Evolutionary conservation across 73 alveolate species (phyloP), one percentile per base, ranked within the genome.

Genomic region (Paramecium bursaria): DNA sequence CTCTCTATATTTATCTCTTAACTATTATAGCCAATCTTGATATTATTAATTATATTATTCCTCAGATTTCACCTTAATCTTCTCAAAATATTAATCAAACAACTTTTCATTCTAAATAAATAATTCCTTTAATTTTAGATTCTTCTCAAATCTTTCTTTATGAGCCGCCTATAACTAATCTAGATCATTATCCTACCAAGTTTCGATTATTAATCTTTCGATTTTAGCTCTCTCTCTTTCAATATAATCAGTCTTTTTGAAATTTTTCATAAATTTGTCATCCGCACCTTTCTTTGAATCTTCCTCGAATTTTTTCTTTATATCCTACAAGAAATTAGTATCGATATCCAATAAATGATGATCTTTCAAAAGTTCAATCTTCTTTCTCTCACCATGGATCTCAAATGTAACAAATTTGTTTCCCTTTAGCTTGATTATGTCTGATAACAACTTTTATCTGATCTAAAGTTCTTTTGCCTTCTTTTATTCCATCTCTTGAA

Each of bases 211-310:
- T 21, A 19, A 21, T 7, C 50, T 17, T 67, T 67, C 82, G 44
- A 67, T 14, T 1, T 25, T 39, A 3, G 27, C 27, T 67, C 82
- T 67, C 21, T 67, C 82, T 67, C 82, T 67, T 67, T 67, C 82
- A 17, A 67, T 67, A 67, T 67, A 67, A 35, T 67, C 82, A 21
- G 22, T 33, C 53, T 42, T 67, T 42, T 67, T 67, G 44, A 15
- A 67, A 0, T 53, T 17, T 35, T 57, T 67, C 11, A 67, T 31
- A 67, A 25, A 67, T 42, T 67, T 67, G 9, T 67, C 82, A 67
- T 67, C 82, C 19, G 82, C 82, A 17, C 82, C 82, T 67, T 67
- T 67, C 44, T 67, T 67, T 9, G 82, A 53, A 39, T 67, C 82
- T 67, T 67, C 82, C 22, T 67, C 82, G 27, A 67, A 67, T 42